These are phyloP conservation scores for Debaryomyces sp. DNA, from an alignment of 1,139 yeast species.

Conservation along the genomic window DNA sequence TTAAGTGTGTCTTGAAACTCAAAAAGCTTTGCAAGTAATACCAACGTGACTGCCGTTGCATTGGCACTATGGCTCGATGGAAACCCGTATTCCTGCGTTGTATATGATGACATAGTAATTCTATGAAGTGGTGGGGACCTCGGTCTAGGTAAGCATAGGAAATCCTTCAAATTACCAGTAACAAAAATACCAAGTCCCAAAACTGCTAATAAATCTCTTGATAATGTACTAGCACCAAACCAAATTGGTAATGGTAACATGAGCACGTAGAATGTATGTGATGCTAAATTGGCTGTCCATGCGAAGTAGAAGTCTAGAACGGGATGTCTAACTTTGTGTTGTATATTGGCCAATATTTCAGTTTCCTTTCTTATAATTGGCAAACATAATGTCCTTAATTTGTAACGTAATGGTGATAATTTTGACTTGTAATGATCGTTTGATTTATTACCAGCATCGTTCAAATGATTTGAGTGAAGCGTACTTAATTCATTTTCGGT, in stretches of 20 bases:
- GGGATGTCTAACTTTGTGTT: conserved; percentile 51
- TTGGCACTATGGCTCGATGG: conserved; percentile 94
- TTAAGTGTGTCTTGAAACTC: conserved; percentile 15
- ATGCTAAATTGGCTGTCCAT: conserved; percentile 86
- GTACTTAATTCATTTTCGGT: conserved; percentile 4
- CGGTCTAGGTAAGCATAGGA: conserved; percentile 89
- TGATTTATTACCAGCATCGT: conserved; percentile 76
- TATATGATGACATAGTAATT: conserved; percentile 84
- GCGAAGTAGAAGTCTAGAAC: conserved; percentile 77
- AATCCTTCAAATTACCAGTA: conserved; percentile 80
- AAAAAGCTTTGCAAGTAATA: conserved; percentile 36
- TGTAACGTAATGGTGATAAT: conserved; percentile 62
- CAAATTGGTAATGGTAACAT: conserved; percentile 86
- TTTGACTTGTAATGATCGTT: conserved; percentile 63
- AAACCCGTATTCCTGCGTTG: conserved; percentile 92
- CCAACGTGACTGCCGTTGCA: conserved; percentile 76
- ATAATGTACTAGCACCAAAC: conserved; percentile 67
- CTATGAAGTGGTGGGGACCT: conserved; percentile 89
- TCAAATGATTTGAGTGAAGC: conserved; percentile 1
- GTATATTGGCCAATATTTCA: conserved; percentile 58
- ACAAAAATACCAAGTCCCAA: conserved; percentile 85
- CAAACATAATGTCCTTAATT: conserved; percentile 55
- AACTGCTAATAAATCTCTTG: conserved; percentile 73
- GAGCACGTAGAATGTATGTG: conserved; percentile 90
- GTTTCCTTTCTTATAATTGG: conserved; percentile 73